Evolutionary conservation across 257 asterid genomes (phyloP), one percentile per base, ranked within the genome.

Genomic region (Salvia miltiorrhiza): DNA sequence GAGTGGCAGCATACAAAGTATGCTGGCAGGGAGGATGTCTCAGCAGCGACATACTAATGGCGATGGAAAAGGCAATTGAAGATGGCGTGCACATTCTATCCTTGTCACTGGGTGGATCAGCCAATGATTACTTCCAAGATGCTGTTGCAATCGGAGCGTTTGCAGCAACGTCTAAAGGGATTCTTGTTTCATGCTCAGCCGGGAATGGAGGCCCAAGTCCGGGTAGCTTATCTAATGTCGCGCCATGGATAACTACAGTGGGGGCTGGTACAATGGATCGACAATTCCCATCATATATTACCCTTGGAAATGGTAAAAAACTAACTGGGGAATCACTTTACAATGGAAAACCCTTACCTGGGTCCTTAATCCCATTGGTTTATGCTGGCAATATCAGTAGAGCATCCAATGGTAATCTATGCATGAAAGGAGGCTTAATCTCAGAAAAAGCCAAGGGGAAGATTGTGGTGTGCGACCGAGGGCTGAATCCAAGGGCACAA

Each of bases 221-320:
- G 1, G 84, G 82, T 11, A 75, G 75, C 69, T 23, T 88, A 72
- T 84, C 93, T 0, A 88, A 88, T 1, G 86, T 78, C 14, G 96
- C 96, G 6, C 96, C 96, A 14, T 88, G 96, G 96, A 84, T 88
- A 67, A 81, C 88, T 3, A 86, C 93, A 1, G 88, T 86, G 0
- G 96, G 96, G 40, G 96, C 93, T 0, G 89, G 93, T 9, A 88
- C 96, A 0, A 76, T 88, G 72, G 96, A 88, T 57, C 93, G 96
- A 11, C 82, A 86, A 26, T 88, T 88, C 72, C 93, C 96, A 14
- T 77, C 88, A 8, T 70, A 75, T 39, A 61, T 88, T 45, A 77
- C 70, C 59, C 82, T 85, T 9, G 96, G 91, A 47, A 78, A 86
- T 58, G 91, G 85, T 4, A 70, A 73, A 9, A 83, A 72, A 9